Base-by-base conservation (phyloP, 345 rosid species). In the Camelina hispida region DNA sequence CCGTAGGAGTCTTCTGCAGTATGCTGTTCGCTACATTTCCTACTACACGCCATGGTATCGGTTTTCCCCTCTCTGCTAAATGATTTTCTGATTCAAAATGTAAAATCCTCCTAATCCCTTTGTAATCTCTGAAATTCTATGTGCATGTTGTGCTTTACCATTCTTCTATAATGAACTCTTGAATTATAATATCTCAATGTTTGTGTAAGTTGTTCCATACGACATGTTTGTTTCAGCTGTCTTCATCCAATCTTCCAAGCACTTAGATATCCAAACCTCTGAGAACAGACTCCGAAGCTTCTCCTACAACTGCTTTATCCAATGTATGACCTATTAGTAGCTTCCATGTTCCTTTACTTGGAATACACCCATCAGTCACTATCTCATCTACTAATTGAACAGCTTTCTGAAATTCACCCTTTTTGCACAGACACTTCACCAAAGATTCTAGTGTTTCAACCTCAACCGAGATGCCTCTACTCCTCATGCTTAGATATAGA, bases 11-110 rank as follows among this genome's bases (percentile, higher is more conserved):
- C 35, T 28, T 89, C 4, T 83, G 93, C 53, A 90, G 93, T 59
- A 84, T 92, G 93, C 32, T 92, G 77, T 94, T 92, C 25, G 85
- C 87, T 50, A 82, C 80, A 20, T 94, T 94, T 63, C 98, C 98
- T 0, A 88, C 93, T 28, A 78, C 75, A 60, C 95, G 98, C 63
- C 95, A 90, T 56, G 97, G 98, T 9, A 83, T 94, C 32, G 98
- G 98, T 16, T 91, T 91, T 62, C 91, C 96, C 2, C 37, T 83
- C 16, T 61, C 70, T 53, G 51, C 42, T 42, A 44, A 50, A 40
- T 18, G 37, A 59, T 28, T 35, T 30, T 53, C 61, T 75, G 17
- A 8, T 22, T 13, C 46, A 40, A 16, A 51, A 30, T 68, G 74
- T 53, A 62, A 28, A 14, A 11, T 68, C 25, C 6, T 52, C 6